These are phyloP conservation scores for Carex scoparia DNA, from an alignment of 176 grass and related monocot species.

Conservation along the genomic window DNA sequence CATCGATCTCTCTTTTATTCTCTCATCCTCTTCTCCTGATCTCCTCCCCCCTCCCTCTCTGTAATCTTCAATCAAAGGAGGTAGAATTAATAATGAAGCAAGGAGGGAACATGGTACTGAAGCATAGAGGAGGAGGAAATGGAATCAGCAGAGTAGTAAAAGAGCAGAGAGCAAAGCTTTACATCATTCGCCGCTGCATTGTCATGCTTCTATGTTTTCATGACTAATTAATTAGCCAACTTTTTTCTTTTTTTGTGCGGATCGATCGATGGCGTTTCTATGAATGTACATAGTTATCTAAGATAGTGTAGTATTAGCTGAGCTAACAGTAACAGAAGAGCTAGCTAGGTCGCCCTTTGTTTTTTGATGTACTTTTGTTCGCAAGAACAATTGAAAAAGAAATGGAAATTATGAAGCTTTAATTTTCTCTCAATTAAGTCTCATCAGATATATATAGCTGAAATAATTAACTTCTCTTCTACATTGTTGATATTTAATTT, in stretches of 20 bases:
- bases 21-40: background rate
- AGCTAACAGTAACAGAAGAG: background rate
- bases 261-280: background rate
- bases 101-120: background rate
- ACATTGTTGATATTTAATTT: no score
- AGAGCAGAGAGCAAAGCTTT: conserved; percentile 33
- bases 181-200: conserved; percentile 42
- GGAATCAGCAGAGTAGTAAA: conserved; percentile 27
- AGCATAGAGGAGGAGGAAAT: conserved; percentile 6
- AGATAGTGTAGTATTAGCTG: background rate
- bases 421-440: background rate
- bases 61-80: background rate
- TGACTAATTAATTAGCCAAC: conserved; percentile 12
- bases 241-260: background rate
- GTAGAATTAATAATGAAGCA: background rate
- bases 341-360: background rate
- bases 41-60: background rate
- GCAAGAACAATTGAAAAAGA: background rate
- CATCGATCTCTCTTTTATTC: background rate
- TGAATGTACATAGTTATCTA: background rate
- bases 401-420: background rate
- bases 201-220: conserved; percentile 52
- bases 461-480: background rate
- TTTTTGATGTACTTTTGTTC: conserved; percentile 18
- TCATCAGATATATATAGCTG: background rate